Percentiles rank a stretch among this genome's conserved stretches.
Evolutionary conservation across 2,329 filamentous ascomycete species (phyloP).

Genomic region (Monilinia laxa): DNA sequence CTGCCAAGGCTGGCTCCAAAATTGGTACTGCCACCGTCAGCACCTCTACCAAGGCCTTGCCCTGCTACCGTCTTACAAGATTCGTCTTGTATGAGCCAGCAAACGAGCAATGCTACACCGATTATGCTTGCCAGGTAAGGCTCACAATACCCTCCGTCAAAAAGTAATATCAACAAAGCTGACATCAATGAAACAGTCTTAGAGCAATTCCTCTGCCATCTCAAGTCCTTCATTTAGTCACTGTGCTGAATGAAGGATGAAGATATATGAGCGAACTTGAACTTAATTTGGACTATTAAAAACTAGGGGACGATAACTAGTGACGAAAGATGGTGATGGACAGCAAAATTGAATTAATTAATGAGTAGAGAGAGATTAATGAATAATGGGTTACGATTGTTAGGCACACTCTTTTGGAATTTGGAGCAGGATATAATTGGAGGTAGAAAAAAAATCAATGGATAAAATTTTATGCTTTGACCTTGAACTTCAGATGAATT

Average conservation of each 20-base stretch:
- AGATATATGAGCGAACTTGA: neutral
- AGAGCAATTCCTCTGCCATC: neutral
- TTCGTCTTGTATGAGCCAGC: constrained; percentile 21
- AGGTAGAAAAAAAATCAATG: neutral
- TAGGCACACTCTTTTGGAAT: constrained; percentile 14
- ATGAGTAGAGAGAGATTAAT: neutral
- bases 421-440: neutral
- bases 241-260: neutral
- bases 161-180: neutral
- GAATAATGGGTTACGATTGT: constrained; percentile 6
- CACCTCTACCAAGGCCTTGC: constrained; percentile 5
- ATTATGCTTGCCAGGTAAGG: constrained; percentile 22
- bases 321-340: neutral
- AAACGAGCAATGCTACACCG: constrained; percentile 18
- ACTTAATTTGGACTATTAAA: neutral
- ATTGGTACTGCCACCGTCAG: constrained; percentile 11
- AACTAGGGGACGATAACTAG: neutral
- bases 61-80: constrained; percentile 14
- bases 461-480: constrained; percentile 3
- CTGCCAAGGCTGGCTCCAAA: neutral
- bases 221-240: neutral
- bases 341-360: neutral
- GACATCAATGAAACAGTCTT: constrained; percentile 11
- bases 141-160: neutral
- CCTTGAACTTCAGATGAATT: neutral